Evolutionary conservation across 1,284 basidiomycete genomes (phyloP), one percentile per base, ranked within the genome.

Genomic region (Puccinia coronata): DNA sequence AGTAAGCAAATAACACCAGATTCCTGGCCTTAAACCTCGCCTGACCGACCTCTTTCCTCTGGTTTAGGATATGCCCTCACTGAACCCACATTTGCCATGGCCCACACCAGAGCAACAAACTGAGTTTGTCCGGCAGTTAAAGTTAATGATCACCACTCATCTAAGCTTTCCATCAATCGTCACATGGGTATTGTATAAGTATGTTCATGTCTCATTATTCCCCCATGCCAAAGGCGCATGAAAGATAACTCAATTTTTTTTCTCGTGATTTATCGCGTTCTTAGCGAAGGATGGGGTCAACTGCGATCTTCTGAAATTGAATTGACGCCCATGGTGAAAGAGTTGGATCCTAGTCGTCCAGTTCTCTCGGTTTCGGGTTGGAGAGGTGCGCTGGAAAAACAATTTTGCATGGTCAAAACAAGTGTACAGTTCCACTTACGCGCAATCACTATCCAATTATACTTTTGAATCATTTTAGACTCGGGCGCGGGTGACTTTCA

Each of bases 211-310:
- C n/a, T n/a, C n/a, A n/a, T n/a, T n/a, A n/a, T n/a, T n/a, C n/a
- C n/a, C n/a, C n/a, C n/a, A n/a, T n/a, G n/a, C n/a, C n/a, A n/a
- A n/a, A n/a, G n/a, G 12, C 55, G 79, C 69, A 65, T 76, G 34
- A 28, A 43, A 5, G 43, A 78, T 12, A 41, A 71, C n/a, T n/a
- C 12, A 20, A 20, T 34, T 63, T 1, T 39, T 34, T 34, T 63
- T 63, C 39, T 25, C 28, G 31, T 59, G 14, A 12, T 28, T 51
- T 72, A n/a, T 20, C 47, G 2, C 23, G n/a, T 75, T 28, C 28
- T 2, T 39, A 80, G 78, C 57, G 78, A 80, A 53, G 78, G 78
- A 47, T 80, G 78, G 78, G 78, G 78, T 31, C 78, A 80, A 31
- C 47, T 47, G 8, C 6, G 12, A 47, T 39, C 34, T 4, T 47